Evolutionary conservation across 768 basidiomycete species (phyloP).

Genomic region (Mycena metata): DNA sequence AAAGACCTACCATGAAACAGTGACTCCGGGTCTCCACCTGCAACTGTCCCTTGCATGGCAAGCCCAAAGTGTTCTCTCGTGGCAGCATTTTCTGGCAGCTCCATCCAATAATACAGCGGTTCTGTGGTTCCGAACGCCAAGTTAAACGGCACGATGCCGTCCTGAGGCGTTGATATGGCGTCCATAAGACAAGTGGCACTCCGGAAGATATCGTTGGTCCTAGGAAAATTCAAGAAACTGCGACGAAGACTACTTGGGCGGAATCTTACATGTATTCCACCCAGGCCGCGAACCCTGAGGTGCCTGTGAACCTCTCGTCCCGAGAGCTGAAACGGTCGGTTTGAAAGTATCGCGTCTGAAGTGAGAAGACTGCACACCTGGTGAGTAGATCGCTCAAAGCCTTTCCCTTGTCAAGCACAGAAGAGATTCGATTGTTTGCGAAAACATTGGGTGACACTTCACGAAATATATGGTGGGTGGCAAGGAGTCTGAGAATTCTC

Average conservation of each 20-base stretch:
- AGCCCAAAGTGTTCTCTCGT: not conserved
- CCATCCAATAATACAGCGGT: not conserved
- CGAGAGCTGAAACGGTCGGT: not conserved
- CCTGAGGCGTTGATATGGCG: not conserved
- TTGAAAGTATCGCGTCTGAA: not conserved
- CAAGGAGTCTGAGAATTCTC: constrained; percentile 49
- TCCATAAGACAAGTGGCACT: constrained; percentile 1
- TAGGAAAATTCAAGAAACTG: too few species aligned
- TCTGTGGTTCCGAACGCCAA: not conserved
- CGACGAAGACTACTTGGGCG: not conserved
- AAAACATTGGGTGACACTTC: constrained; percentile 49
- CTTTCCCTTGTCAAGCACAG: constrained; percentile 45
- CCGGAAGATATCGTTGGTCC: constrained; percentile 34
- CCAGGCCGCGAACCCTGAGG: constrained; percentile 33
- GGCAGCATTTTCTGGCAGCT: not conserved
- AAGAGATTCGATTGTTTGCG: constrained; percentile 49
- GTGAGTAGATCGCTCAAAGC: constrained; percentile 6
- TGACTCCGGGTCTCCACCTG: not conserved
- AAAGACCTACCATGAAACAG: not conserved
- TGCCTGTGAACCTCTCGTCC: constrained; percentile 26
- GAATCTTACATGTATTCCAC: constrained; percentile 30
- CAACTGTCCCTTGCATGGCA: not conserved
- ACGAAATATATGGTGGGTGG: constrained; percentile 50
- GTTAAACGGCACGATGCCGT: not conserved
- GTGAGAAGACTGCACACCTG: constrained; percentile 33